A percentile compares a stretch with the other conserved stretches of the same genome.
These are phyloP conservation scores for Coemansia sp. DNA, from an alignment of 192 early-diverging fungal genomes.

Conservation along the genomic window DNA sequence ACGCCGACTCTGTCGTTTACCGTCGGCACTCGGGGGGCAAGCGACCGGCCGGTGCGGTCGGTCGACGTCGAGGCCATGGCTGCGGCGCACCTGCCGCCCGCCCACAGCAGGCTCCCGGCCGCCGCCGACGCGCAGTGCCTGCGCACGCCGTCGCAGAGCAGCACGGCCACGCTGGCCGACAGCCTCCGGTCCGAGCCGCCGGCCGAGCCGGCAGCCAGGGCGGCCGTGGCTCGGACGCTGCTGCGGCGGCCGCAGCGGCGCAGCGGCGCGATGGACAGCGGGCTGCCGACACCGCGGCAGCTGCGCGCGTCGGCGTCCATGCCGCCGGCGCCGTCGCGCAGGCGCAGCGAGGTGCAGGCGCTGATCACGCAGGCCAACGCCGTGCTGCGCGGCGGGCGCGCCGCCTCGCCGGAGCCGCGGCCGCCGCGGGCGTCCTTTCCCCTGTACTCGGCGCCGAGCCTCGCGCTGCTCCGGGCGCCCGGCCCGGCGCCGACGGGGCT, in stretches of 20 bases:
- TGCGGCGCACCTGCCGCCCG: constrained; percentile 26
- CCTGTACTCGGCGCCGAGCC: not conserved
- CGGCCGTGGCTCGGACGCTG: not conserved
- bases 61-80: constrained; percentile 39
- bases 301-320: constrained; percentile 10
- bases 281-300: not conserved
- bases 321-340: constrained; percentile 9
- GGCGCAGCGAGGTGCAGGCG: constrained; percentile 43
- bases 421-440: constrained; percentile 46
- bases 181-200: not conserved
- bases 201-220: constrained; percentile 1
- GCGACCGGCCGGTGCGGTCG: constrained; percentile 11
- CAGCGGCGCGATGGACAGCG: constrained; percentile 9
- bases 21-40: constrained; percentile 10
- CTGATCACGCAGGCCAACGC: constrained; percentile 49
- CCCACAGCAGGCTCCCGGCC: constrained; percentile 10
- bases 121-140: not conserved
- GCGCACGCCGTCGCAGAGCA: constrained; percentile 27
- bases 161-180: constrained; percentile 27
- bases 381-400: constrained; percentile 18
- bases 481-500: not conserved
- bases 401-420: constrained; percentile 11
- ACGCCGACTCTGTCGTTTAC: constrained; percentile 31
- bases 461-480: not conserved
- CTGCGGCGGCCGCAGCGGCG: constrained; percentile 10